Conservation (phyloP, 1,284 basidiomycete genomes). For the Sanghuangporus sanghuang region DNA sequence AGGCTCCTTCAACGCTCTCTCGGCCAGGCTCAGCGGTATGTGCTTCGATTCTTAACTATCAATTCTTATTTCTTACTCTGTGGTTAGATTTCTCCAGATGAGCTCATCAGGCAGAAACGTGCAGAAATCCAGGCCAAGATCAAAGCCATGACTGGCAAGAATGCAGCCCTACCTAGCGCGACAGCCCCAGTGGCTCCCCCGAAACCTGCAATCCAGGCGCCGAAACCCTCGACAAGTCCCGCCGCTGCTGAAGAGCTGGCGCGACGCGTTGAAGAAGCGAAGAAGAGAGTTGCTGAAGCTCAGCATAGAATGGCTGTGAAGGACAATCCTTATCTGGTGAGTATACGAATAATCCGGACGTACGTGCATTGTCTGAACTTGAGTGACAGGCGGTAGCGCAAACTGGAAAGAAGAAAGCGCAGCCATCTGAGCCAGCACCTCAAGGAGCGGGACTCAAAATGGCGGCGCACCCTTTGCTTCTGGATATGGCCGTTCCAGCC, state of each 20-base stretch:
- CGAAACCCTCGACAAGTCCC: conserved; percentile 30
- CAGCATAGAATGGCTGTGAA: conserved; percentile 68
- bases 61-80: conserved; percentile 1
- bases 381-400: conserved; percentile 42
- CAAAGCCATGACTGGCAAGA: conserved; percentile 63
- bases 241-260: conserved; percentile 59
- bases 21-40: conserved; percentile 38
- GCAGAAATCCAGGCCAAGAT: conserved; percentile 84
- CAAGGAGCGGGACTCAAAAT: conserved; percentile 83
- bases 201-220: conserved; percentile 25
- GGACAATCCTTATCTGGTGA: conserved; percentile 80
- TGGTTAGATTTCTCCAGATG: conserved; percentile 43
- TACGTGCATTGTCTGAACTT: neutral
- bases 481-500: conserved; percentile 54
- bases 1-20: conserved; percentile 51
- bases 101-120: conserved; percentile 71
- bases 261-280: conserved; percentile 72
- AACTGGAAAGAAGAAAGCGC: conserved; percentile 46
- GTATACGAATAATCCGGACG: conserved; percentile 22
- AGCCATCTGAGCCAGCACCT: conserved; percentile 52
- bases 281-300: conserved; percentile 72
- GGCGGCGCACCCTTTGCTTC: conserved; percentile 82
- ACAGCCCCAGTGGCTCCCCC: conserved; percentile 32
- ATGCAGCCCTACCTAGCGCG: conserved; percentile 29
- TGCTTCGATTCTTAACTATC: conserved; percentile 16